These are phyloP conservation scores for Capronia coronata DNA, from an alignment of 2,329 filamentous ascomycete genomes.

Conservation along the genomic window DNA sequence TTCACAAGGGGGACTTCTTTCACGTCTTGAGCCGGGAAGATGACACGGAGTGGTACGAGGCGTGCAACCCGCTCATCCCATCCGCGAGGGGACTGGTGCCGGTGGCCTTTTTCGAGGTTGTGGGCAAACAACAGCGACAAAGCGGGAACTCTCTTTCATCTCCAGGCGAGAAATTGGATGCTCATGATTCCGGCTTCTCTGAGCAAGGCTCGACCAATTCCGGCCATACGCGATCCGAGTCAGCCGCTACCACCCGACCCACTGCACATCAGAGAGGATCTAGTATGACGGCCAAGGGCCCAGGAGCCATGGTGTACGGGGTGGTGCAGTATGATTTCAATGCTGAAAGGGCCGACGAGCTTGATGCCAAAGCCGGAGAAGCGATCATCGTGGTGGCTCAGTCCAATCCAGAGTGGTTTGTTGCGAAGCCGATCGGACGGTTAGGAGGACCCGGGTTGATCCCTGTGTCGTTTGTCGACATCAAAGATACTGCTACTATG, in stretches of 20 bases:
- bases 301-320: constrained; percentile 87
- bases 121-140: constrained; percentile 87
- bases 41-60: constrained; percentile 95
- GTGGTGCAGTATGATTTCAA: constrained; percentile 96
- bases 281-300: constrained; percentile 44
- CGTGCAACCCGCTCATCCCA: constrained; percentile 85
- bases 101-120: constrained; percentile 84
- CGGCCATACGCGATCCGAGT: constrained; percentile 34
- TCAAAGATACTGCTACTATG: constrained; percentile 86
- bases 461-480: constrained; percentile 93
- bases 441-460: constrained; percentile 94
- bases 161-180: constrained; percentile 49
- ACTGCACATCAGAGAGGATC: constrained; percentile 39
- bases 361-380: constrained; percentile 91
- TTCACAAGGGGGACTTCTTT: constrained; percentile 93
- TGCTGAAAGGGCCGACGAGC: constrained; percentile 88
- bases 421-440: constrained; percentile 95
- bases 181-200: constrained; percentile 88
- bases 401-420: constrained; percentile 98
- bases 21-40: constrained; percentile 95
- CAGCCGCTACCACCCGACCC: constrained; percentile 32
- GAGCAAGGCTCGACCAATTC: constrained; percentile 40
- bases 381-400: constrained; percentile 98
- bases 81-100: constrained; percentile 86
- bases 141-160: constrained; percentile 63